phyloP scores from a whole-genome alignment of 805 yeast genomes.

The Spathaspora arborariae region DNA sequence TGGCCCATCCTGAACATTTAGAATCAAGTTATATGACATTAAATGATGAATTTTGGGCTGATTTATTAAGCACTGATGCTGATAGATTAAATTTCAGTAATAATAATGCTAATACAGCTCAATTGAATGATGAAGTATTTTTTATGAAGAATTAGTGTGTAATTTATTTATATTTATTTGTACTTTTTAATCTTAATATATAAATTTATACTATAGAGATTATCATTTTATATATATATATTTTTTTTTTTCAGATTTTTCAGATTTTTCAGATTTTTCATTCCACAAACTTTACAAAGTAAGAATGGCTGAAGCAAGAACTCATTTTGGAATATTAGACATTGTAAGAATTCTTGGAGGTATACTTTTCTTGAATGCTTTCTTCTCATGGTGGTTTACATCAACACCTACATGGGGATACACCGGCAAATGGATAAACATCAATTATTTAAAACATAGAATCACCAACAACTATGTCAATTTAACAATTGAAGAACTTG shows the following conservation, averaged over 20 bases:
- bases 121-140: slow-evolving; percentile 23
- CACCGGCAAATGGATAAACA: slow-evolving; percentile 46
- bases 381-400: slow-evolving; percentile 57
- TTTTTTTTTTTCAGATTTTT: too few species aligned
- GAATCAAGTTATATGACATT: slow-evolving; percentile 51
- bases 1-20: slow-evolving; percentile 19
- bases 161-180: not conserved
- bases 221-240: too few species aligned
- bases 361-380: slow-evolving; percentile 40
- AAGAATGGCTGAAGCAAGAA: not conserved
- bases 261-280: too few species aligned
- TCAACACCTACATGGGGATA: slow-evolving; percentile 60
- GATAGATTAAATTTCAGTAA: slow-evolving; percentile 33
- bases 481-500: slow-evolving; percentile 44
- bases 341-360: slow-evolving; percentile 44
- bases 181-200: not conserved
- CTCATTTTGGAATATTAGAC: slow-evolving; percentile 34
- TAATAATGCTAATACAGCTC: slow-evolving; percentile 11
- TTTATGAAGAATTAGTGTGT: slow-evolving; percentile 14
- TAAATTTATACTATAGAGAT: too few species aligned
- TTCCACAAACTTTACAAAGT: too few species aligned
- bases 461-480: slow-evolving; percentile 14
- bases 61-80: slow-evolving; percentile 35
- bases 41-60: slow-evolving; percentile 73
- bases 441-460: slow-evolving; percentile 33